These are phyloP conservation scores for Vigna unguiculata DNA, from an alignment of 306 rosid genomes.

Conservation along the genomic window DNA sequence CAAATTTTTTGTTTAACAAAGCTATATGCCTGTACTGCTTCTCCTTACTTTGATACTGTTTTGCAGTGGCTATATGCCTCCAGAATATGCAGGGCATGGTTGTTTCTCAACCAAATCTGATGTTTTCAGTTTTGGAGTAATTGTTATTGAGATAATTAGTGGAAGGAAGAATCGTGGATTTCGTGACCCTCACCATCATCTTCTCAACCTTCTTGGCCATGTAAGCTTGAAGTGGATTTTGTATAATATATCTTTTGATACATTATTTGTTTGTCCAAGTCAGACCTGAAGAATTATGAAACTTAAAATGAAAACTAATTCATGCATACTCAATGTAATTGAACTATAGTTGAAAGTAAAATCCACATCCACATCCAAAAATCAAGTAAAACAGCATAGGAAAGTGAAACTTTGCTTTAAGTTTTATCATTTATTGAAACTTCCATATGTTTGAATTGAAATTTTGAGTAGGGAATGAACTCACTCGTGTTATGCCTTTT, in stretches of 20 bases:
- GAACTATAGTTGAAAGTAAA: background rate
- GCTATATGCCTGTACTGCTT: background rate
- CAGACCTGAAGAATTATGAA: background rate
- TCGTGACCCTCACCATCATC: constrained; percentile 7
- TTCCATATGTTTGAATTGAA: background rate
- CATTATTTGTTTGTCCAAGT: background rate
- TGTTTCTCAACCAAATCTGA: constrained; percentile 30
- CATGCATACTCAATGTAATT: background rate
- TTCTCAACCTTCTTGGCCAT: constrained; percentile 38
- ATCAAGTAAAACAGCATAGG: background rate
- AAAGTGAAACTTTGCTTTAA: background rate
- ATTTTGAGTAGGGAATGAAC: background rate
- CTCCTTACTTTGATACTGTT: background rate
- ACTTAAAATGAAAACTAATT: background rate
- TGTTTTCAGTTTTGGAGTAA: constrained; percentile 35
- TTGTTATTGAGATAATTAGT: constrained; percentile 34
- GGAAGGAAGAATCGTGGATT: constrained; percentile 20
- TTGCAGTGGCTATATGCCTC: constrained; percentile 24
- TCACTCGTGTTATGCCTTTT: background rate
- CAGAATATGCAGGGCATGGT: constrained; percentile 19
- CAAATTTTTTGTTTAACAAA: background rate
- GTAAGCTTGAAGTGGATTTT: background rate
- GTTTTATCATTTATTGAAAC: no score
- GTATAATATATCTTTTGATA: background rate
- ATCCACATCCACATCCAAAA: background rate